A percentile compares a stretch with the other conserved stretches of the same genome.
phyloP scores from a whole-genome alignment of 768 basidiomycete species.

The Tephrocybe sp. region DNA sequence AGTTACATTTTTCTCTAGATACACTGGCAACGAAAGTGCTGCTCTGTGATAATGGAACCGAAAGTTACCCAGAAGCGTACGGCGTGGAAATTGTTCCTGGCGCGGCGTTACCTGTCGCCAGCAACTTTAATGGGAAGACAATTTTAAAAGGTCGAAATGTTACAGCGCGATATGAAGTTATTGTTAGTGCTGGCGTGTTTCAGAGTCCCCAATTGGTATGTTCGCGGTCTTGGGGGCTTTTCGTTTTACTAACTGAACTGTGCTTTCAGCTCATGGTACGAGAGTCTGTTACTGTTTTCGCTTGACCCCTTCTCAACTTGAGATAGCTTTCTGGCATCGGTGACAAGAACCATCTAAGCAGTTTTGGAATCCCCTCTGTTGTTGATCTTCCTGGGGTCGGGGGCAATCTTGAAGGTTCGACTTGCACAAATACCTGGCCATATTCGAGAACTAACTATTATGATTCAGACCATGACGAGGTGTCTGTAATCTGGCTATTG shows the following conservation, averaged over 20 bases:
- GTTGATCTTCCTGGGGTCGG: slow-evolving; percentile 34
- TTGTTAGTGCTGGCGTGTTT: slow-evolving; percentile 26
- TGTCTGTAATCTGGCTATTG: slow-evolving; percentile 26
- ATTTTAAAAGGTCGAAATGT: slow-evolving; percentile 13
- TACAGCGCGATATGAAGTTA: slow-evolving; percentile 24
- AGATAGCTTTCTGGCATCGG: slow-evolving; percentile 33
- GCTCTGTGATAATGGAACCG: slow-evolving; percentile 13
- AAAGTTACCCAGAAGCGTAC: slow-evolving; percentile 16
- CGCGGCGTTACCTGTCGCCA: slow-evolving; percentile 24
- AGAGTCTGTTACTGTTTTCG: neutral
- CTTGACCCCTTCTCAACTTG: neutral
- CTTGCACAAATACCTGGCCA: neutral
- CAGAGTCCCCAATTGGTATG: slow-evolving; percentile 27
- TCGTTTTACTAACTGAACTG: neutral
- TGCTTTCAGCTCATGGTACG: slow-evolving; percentile 20
- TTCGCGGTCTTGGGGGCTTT: neutral
- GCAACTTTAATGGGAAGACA: slow-evolving; percentile 23
- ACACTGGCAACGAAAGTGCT: slow-evolving; percentile 25
- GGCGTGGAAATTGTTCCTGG: slow-evolving; percentile 23
- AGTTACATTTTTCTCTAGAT: slow-evolving; percentile 20
- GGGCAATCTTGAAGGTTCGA: slow-evolving; percentile 32
- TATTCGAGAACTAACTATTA: neutral
- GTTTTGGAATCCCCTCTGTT: slow-evolving; percentile 23
- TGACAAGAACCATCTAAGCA: slow-evolving; percentile 19
- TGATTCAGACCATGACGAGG: slow-evolving; percentile 28